Percentiles rank a stretch among this genome's conserved stretches.
Conservation (phyloP, 2,329 filamentous ascomycete species). For the Aspergillus hortae region DNA sequence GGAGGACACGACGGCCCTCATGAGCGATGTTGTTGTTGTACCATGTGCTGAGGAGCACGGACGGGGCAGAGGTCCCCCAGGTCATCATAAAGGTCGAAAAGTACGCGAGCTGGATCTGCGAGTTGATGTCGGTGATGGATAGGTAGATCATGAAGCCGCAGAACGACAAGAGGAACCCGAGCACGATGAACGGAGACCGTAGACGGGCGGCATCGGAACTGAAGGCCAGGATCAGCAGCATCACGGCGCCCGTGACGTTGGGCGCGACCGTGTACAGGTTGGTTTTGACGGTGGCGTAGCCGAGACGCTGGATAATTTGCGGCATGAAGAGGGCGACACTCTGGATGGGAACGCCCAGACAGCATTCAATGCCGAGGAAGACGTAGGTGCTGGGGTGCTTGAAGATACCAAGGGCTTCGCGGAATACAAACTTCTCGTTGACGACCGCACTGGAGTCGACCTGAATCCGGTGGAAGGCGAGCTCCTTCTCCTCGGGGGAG, state of each 20-base stretch:
- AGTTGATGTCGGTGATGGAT: constrained; percentile 60
- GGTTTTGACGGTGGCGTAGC: constrained; percentile 59
- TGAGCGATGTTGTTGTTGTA: constrained; percentile 83
- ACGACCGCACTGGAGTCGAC: constrained; percentile 68
- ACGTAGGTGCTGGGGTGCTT: constrained; percentile 52
- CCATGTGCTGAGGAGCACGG: constrained; percentile 63
- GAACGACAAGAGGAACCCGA: constrained; percentile 72
- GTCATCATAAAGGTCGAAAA: constrained; percentile 80
- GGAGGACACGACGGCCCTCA: constrained; percentile 66
- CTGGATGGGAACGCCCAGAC: constrained; percentile 57
- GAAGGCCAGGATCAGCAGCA: constrained; percentile 71
- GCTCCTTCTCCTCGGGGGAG: constrained; percentile 60
- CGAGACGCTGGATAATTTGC: constrained; percentile 53
- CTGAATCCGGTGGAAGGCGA: constrained; percentile 71
- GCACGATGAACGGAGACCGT: constrained; percentile 69
- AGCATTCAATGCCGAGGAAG: constrained; percentile 57
- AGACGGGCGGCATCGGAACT: constrained; percentile 63
- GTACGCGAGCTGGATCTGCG: constrained; percentile 64
- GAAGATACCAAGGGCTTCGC: constrained; percentile 52
- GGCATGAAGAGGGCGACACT: constrained; percentile 57
- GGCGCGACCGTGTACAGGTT: constrained; percentile 81
- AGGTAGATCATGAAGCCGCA: constrained; percentile 77
- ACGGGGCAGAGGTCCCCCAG: constrained; percentile 72
- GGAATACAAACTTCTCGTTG: constrained; percentile 53
- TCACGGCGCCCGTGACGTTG: constrained; percentile 68